Evolutionary conservation across 108 stramenopile species (phyloP).

Genomic region (Cyclotella kingstonii): DNA sequence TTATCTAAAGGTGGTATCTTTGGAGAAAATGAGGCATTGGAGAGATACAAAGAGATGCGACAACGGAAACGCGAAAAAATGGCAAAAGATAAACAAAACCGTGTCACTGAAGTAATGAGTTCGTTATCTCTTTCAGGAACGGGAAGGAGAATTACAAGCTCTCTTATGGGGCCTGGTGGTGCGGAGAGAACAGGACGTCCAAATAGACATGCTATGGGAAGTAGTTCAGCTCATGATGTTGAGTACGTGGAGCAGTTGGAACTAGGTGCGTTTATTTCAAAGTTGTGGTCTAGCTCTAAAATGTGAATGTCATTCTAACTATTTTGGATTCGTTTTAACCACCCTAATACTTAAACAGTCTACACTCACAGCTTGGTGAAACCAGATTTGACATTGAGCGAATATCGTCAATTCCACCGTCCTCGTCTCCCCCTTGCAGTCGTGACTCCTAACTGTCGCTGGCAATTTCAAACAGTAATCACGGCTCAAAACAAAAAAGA

Average conservation of each 20-base stretch:
- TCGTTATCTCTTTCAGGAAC: slow-evolving; percentile 61
- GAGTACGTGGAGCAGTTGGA: slow-evolving; percentile 87
- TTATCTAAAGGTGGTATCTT: slow-evolving; percentile 44
- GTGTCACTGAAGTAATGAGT: slow-evolving; percentile 80
- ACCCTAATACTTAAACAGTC: slow-evolving; percentile 17
- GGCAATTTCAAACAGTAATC: slow-evolving; percentile 82
- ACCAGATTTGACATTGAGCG: slow-evolving; percentile 57
- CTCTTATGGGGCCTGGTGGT: slow-evolving; percentile 88
- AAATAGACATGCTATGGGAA: slow-evolving; percentile 50
- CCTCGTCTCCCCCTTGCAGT: slow-evolving; percentile 67
- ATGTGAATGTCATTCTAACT: not conserved
- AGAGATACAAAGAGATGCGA: slow-evolving; percentile 64
- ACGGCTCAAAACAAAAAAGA: slow-evolving; percentile 27
- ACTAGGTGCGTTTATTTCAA: slow-evolving; percentile 26
- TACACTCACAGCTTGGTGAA: slow-evolving; percentile 67
- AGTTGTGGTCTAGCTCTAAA: not conserved
- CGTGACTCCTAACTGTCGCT: slow-evolving; percentile 59
- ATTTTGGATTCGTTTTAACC: not conserved
- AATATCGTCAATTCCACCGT: slow-evolving; percentile 78
- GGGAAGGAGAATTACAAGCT: slow-evolving; percentile 81
- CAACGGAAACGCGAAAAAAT: slow-evolving; percentile 76
- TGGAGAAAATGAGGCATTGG: slow-evolving; percentile 60
- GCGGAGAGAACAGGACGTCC: slow-evolving; percentile 86
- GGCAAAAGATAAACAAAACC: slow-evolving; percentile 85
- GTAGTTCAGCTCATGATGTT: slow-evolving; percentile 59